Evolutionary conservation across 2,329 filamentous ascomycete genomes (phyloP), one percentile per base, ranked within the genome.

Genomic region (Pyricularia pennisetigena): DNA sequence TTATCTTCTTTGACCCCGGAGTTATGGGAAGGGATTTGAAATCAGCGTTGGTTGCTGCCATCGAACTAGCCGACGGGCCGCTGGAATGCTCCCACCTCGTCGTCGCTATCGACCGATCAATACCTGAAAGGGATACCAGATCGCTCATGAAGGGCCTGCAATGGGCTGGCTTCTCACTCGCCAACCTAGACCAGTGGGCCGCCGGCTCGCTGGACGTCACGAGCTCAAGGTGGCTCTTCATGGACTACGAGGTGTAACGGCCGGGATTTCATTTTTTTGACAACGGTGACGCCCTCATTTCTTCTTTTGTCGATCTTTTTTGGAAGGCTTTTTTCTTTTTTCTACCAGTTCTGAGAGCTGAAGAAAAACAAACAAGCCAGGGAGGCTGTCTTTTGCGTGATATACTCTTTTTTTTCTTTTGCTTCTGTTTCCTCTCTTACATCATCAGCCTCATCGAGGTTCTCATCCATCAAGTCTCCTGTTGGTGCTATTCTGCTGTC

Each of bases 151-250:
- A 90, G 78, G 94, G 93, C 74, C 85, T 97, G 67, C 91, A 93
- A 77, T 97, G 94, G 94, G 94, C 96, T 71, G 94, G 94, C 68
- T 97, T 97, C 76, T 91, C 92, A 75, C 85, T 94, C 72, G 88
- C 88, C 66, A 94, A 91, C 28, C 83, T 97, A 62, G 89, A 93
- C 72, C 85, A 87, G 73, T 97, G 93, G 90, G 85, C 86, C 20
- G 80, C 83, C 64, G 82, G 83, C 57, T 76, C 85, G 68, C 64
- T 68, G 24, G 86, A 91, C 71, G 84, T 89, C 67, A 88, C 90
- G 66, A 97, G 93, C 80, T 81, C 88, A 67, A 84, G 84, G 74
- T 97, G 94, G 94, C 78, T 97, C 69, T 93, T 96, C 76, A 87
- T 97, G 83, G 88, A 89, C 71, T 95, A 97, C 88, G 93, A 97